Conservation (phyloP, 495 filamentous ascomycete species). For the Eremomyces bilateralis region DNA sequence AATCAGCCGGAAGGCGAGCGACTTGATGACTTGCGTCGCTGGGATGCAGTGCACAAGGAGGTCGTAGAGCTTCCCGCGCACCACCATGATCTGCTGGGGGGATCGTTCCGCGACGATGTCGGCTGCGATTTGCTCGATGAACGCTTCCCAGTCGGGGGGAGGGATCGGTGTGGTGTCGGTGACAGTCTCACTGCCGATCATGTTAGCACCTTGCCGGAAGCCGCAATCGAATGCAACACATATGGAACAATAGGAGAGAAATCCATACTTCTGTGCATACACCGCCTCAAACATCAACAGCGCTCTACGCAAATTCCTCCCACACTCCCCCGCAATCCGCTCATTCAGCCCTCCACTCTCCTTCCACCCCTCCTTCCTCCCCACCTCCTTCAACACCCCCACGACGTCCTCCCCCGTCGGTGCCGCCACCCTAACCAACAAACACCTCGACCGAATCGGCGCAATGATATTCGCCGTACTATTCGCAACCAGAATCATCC, state of each 20-base stretch:
- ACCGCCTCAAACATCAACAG: constrained; percentile 92
- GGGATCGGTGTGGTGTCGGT: constrained; percentile 74
- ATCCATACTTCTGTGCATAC: constrained; percentile 89
- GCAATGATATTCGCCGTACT: constrained; percentile 95
- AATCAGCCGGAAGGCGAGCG: constrained; percentile 80
- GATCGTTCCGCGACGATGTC: constrained; percentile 85
- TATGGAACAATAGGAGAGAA: no score
- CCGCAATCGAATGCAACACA: no score
- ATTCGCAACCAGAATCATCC: constrained; percentile 81
- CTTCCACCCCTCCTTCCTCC: constrained; percentile 54
- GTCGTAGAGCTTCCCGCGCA: constrained; percentile 85
- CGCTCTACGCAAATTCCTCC: constrained; percentile 71
- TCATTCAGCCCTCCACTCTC: constrained; percentile 46
- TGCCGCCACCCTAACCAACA: constrained; percentile 80
- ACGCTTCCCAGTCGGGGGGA: constrained; percentile 85
- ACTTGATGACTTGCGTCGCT: constrained; percentile 76
- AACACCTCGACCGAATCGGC: constrained; percentile 70
- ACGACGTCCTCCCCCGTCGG: constrained; percentile 72
- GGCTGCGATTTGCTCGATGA: constrained; percentile 67
- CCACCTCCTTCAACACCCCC: constrained; percentile 48
- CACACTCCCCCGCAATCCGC: constrained; percentile 79
- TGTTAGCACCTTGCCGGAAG: neutral
- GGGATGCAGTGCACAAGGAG: constrained; percentile 93
- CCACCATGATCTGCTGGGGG: constrained; percentile 62
- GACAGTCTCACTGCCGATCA: constrained; percentile 53